Conservation (phyloP, 306 rosid genomes). For the Quercus berberidifolia region DNA sequence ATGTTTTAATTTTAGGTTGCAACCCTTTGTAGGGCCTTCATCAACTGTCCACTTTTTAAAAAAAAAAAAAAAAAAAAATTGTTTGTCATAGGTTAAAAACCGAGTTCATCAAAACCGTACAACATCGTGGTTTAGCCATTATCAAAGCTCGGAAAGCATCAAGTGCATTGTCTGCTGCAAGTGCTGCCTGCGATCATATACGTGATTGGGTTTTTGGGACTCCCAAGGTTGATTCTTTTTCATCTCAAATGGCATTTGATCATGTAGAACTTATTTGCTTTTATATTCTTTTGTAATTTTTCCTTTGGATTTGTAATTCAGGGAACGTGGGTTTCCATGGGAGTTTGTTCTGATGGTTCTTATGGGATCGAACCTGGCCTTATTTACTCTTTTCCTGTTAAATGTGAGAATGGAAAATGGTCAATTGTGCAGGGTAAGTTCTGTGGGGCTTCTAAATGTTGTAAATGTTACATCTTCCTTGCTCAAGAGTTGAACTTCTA, state of each 20-base stretch:
- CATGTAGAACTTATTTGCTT: not conserved
- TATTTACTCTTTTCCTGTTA: conserved; percentile 88
- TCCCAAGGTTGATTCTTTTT: too few species aligned
- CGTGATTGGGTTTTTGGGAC: too few species aligned
- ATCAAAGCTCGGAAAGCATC: too few species aligned
- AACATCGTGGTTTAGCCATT: too few species aligned
- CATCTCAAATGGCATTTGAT: too few species aligned
- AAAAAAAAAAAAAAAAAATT: not conserved
- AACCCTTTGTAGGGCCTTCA: not conserved
- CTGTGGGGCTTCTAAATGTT: not conserved
- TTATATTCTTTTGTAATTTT: not conserved
- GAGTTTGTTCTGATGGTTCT: conserved; percentile 91
- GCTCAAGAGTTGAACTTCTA: not conserved
- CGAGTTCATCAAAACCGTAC: conserved; percentile 14
- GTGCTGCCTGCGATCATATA: too few species aligned
- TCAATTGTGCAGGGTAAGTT: conserved; percentile 67
- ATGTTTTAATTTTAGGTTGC: too few species aligned
- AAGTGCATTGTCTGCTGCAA: too few species aligned
- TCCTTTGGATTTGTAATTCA: conserved; percentile 16
- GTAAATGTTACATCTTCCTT: not conserved
- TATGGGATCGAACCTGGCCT: conserved; percentile 71
- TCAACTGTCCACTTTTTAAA: not conserved
- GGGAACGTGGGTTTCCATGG: conserved; percentile 93
- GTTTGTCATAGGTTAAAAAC: conserved; percentile 52
- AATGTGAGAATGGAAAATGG: conserved; percentile 91